phyloP scores from a whole-genome alignment of 768 basidiomycete species.

The Pisolithus albus region DNA sequence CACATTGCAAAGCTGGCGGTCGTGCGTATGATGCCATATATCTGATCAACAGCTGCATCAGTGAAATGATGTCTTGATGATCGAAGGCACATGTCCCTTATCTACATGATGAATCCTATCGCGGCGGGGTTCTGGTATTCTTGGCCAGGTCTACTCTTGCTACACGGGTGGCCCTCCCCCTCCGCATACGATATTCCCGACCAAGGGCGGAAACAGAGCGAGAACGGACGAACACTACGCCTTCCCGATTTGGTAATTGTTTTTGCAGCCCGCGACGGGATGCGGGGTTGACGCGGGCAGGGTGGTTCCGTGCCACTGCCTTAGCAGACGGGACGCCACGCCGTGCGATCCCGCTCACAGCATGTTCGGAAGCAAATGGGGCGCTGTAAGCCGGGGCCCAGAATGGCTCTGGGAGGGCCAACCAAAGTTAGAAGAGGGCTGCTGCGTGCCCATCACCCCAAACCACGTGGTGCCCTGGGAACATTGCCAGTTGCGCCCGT shows the following conservation, averaged over 20 bases:
- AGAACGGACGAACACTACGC: slow-evolving; percentile 1
- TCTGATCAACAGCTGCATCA: background rate
- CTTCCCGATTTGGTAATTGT: background rate
- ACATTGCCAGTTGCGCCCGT: too few relatives aligned
- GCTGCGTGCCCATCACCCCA: too few relatives aligned
- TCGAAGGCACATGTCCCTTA: background rate
- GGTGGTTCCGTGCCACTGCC: too few relatives aligned
- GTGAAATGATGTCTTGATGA: background rate
- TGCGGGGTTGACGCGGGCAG: background rate
- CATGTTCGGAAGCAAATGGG: too few relatives aligned
- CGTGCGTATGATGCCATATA: too few relatives aligned
- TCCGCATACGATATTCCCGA: background rate
- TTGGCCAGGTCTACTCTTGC: background rate
- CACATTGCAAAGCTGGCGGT: too few relatives aligned
- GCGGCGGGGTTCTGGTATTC: background rate
- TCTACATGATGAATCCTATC: background rate
- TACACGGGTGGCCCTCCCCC: background rate
- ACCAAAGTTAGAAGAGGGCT: too few relatives aligned
- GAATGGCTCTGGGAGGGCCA: too few relatives aligned
- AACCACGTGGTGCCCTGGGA: too few relatives aligned
- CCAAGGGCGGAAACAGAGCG: background rate
- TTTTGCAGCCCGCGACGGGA: background rate
- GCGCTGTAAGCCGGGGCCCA: too few relatives aligned
- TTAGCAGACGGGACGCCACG: too few relatives aligned
- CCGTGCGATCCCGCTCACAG: too few relatives aligned